Conservation (phyloP, 1,284 basidiomycete genomes). For the Ustilago lituana region DNA sequence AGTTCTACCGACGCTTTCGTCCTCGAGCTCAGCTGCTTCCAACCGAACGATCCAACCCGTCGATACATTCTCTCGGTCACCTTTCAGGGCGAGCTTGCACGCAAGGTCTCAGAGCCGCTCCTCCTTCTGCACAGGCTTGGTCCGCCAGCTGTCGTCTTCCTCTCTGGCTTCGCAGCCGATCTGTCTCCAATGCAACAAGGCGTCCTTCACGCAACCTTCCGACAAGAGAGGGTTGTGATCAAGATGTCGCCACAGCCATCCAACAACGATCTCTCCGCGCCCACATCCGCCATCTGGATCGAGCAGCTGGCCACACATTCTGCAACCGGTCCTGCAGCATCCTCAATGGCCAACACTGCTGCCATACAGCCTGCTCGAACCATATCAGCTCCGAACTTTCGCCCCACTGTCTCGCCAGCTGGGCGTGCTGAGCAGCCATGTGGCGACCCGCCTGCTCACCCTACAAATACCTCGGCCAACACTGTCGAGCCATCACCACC, state of each 20-base stretch:
- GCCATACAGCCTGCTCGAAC: not conserved
- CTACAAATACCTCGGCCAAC: not conserved
- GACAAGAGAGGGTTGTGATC: slow-evolving; percentile 15
- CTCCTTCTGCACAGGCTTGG: slow-evolving; percentile 16
- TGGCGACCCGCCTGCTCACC: not conserved
- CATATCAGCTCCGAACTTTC: not conserved
- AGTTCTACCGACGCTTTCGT: not conserved
- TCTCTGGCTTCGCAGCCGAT: slow-evolving; percentile 36
- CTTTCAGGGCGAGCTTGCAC: slow-evolving; percentile 17
- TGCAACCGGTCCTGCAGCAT: not conserved
- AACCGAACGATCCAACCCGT: slow-evolving; percentile 3
- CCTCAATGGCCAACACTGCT: not conserved
- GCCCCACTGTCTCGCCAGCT: too few relatives aligned
- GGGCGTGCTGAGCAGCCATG: too few relatives aligned
- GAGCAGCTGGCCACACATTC: slow-evolving; percentile 20
- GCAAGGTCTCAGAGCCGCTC: slow-evolving; percentile 25
- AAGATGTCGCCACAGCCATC: slow-evolving; percentile 36
- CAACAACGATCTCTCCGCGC: slow-evolving; percentile 14
- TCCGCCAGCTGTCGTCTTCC: slow-evolving; percentile 28
- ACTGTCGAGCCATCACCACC: slow-evolving; percentile 10
- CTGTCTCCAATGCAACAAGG: not conserved
- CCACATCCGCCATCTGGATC: slow-evolving; percentile 36
- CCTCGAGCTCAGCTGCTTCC: slow-evolving; percentile 16
- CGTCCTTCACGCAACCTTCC: not conserved
- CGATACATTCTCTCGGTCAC: slow-evolving; percentile 2